These are phyloP conservation scores for Aureobasidium sp. DNA, from an alignment of 2,329 filamentous ascomycete species.

Conservation along the genomic window DNA sequence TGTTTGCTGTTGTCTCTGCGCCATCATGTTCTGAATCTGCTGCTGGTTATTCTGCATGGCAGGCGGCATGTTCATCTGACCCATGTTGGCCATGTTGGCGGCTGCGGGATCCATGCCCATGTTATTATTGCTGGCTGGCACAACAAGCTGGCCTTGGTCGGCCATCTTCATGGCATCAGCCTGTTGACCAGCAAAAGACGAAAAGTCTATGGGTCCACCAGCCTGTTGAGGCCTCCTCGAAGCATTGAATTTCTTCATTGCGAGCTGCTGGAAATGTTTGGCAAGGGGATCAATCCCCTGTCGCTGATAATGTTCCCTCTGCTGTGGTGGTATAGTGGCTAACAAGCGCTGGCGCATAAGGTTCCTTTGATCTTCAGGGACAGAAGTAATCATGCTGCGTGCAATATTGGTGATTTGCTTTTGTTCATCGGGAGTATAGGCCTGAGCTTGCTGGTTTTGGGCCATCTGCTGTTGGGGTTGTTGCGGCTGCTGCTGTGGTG, in stretches of 20 bases:
- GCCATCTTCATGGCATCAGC: conserved; percentile 55
- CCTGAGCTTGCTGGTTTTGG: conserved; percentile 17
- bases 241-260: conserved; percentile 18
- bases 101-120: conserved; percentile 17
- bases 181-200: conserved; percentile 54
- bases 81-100: conserved; percentile 18
- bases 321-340: conserved; percentile 41
- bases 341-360: conserved; percentile 40
- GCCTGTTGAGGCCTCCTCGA: conserved; percentile 26
- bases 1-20: conserved; percentile 25
- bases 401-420: conserved; percentile 42
- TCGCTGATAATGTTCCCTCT: conserved; percentile 38
- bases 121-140: conserved; percentile 53
- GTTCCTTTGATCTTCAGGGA: conserved; percentile 40
- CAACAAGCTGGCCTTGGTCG: conserved; percentile 56
- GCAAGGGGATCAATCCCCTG: conserved; percentile 44
- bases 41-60: conserved; percentile 37
- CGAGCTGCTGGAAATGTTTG: conserved; percentile 14
- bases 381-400: conserved; percentile 40
- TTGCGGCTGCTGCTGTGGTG: conserved; percentile 20
- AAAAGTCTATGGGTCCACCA: conserved; percentile 41
- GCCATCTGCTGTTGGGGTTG: conserved; percentile 21
- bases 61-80: conserved; percentile 28
- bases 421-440: conserved; percentile 35
- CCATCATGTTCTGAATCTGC: conserved; percentile 21